Base-by-base conservation (phyloP, 495 filamentous ascomycete species). In the Podospora pseudocomata region DNA sequence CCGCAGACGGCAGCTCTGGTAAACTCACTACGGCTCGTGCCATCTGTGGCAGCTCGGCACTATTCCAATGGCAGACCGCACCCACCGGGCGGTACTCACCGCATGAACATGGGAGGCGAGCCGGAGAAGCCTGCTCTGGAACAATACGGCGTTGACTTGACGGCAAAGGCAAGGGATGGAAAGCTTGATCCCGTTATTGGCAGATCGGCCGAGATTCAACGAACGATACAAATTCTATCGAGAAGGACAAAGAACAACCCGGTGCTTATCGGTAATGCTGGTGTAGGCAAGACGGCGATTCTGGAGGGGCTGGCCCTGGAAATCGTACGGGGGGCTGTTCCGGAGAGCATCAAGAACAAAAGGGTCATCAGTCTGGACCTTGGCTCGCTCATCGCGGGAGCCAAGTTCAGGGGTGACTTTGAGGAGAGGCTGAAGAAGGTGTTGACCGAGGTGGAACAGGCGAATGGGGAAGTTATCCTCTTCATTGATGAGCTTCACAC, bases 151-250 rank as follows among this genome's bases (percentile, higher is more conserved):
- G 83, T 96, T 65, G 94, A 99, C 76, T 83, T 99, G 64, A 98
- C 95, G 9, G 92, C 88, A 6, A 87, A 86, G 72, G 95, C 95
- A 30, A 92, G 85, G 74, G 90, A 88, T 28, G 95, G 95, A 59
- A 97, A 97, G 77, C 84, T 99, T 5, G 95, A 99, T 73, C 95
- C 95, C 1, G 93, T 98, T 5, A 97, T 99, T 77, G 95, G 95
- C 23, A 85, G 95, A 75, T 93, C 97, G 71, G 83, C 87, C 7
- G 93, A 97, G 79, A 96, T 97, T 60, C 91, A 97, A 75, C 84
- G 96, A 60, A 97, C 94, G 4, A 97, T 99, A 39, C 95, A 99
- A 72, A 87, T 99, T 27, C 81, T 99, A 15, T 97, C 94, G 13
- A 84, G 95, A 65, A 84, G 95, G 61, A 97, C 95, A 5, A 99